Conservation (phyloP, 495 filamentous ascomycete species). For the Pyrenopolyporus hunteri region DNA sequence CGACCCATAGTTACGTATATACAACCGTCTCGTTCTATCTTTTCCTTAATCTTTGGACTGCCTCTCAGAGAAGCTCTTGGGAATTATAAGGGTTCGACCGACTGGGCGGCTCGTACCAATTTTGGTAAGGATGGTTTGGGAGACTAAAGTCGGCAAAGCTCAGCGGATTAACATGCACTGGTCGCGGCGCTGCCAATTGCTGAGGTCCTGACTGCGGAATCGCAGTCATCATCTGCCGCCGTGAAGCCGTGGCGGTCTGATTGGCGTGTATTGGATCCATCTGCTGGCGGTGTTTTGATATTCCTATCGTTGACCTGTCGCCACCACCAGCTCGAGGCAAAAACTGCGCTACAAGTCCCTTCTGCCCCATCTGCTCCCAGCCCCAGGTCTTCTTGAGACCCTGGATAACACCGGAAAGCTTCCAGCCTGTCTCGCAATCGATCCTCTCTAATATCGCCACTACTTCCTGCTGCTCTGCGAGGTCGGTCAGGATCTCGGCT, state of each 20-base stretch:
- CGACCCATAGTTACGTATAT: conserved; percentile 11
- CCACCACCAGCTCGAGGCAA: conserved; percentile 10
- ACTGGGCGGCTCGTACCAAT: conserved; percentile 61
- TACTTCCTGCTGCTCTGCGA: conserved; percentile 80
- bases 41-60: background rate
- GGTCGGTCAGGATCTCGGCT: conserved; percentile 71
- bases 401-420: conserved; percentile 66
- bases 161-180: conserved; percentile 65
- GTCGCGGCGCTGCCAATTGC: conserved; percentile 42
- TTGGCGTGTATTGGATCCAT: conserved; percentile 28
- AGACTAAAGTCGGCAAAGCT: conserved; percentile 73
- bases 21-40: conserved; percentile 2
- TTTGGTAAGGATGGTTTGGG: conserved; percentile 78
- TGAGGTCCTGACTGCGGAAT: conserved; percentile 24
- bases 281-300: conserved; percentile 34
- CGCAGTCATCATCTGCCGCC: conserved; percentile 40
- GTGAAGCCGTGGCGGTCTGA: conserved; percentile 34
- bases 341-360: conserved; percentile 32
- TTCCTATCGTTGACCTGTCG: conserved; percentile 16
- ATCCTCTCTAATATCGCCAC: conserved; percentile 78
- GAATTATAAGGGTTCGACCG: conserved; percentile 37
- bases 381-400: conserved; percentile 80
- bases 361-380: conserved; percentile 61
- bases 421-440: conserved; percentile 79
- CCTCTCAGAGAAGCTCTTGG: conserved; percentile 32